Base-by-base conservation (phyloP, 257 asterid species). In the Penstemon barbatus region DNA sequence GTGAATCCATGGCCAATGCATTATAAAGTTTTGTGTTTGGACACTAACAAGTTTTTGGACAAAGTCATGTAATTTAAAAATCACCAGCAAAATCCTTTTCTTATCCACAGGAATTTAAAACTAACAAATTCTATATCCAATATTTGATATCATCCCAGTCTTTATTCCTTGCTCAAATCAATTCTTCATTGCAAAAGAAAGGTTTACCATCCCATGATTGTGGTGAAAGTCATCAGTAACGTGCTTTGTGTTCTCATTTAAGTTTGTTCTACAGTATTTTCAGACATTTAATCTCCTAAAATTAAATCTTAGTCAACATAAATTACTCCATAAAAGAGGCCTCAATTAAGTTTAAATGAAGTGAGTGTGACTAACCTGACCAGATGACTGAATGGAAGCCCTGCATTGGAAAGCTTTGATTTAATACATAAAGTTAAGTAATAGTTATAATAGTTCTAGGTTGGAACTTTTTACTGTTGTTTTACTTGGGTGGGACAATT, bases 311-410 rank as follows among this genome's bases (percentile, higher is more conserved):
- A 25, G 33, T 25, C 2, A 25, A 25, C 33, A 25, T 25, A 25
- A 25, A 25, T 25, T 25, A 25, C 33, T 25, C 33, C 33, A 25
- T 25, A 25, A 25, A 64, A 66, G 59, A 68, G 25, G 66, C 64
- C 19, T 49, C 38, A 51, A 68, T 10, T 39, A 33, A 52, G 57
- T 46, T 77, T 59, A 36, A 50, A 62, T 18, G 42, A 60, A 52
- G 61, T n/a, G 12, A 25, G 43, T 57, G 25, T 6, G 63, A 79
- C 94, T 72, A 78, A 93, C 99, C 99, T 74, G 84, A 75, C 63
- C 85, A 71, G 89, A 75, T 72, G 96, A 69, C 78, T 68, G 83
- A 77, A 75, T 61, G 41, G 87, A 70, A 55, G 61, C 89, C 96
- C 98, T 93, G 89, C 83, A 85, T 73, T 66, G 68, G 61, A 81